Evolutionary conservation across 148 eudicot genomes (phyloP).

Genomic region (Rhododendron molle): DNA sequence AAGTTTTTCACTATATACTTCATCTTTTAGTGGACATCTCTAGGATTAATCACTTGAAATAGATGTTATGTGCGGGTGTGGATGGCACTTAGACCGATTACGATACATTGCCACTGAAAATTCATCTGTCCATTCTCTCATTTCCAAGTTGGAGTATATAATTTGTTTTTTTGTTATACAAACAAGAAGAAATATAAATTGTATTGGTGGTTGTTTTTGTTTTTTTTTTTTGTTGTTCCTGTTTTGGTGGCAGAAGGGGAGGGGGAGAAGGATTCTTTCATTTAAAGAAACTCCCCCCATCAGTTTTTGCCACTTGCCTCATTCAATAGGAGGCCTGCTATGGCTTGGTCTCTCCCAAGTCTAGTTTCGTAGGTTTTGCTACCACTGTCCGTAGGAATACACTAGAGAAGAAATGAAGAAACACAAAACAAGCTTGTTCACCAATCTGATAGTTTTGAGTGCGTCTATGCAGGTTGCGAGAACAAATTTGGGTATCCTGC

Average conservation of each 20-base stretch:
- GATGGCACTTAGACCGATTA: background rate
- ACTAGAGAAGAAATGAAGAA: no score
- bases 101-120: background rate
- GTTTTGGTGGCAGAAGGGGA: background rate
- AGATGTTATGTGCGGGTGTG: background rate
- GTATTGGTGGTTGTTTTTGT: background rate
- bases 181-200: background rate
- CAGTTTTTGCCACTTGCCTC: background rate
- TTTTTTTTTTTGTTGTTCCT: background rate
- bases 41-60: background rate
- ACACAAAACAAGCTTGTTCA: no score
- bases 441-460: no score
- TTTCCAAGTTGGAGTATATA: background rate
- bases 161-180: background rate
- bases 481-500: no score
- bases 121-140: background rate
- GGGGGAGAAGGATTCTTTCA: background rate
- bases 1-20: background rate
- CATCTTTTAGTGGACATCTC: background rate
- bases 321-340: background rate
- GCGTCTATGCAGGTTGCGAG: no score
- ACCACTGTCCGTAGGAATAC: no score
- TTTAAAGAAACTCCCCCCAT: background rate
- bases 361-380: no score
- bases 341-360: background rate